phyloP scores from a whole-genome alignment of 768 basidiomycete species.

The Russula earlei region DNA sequence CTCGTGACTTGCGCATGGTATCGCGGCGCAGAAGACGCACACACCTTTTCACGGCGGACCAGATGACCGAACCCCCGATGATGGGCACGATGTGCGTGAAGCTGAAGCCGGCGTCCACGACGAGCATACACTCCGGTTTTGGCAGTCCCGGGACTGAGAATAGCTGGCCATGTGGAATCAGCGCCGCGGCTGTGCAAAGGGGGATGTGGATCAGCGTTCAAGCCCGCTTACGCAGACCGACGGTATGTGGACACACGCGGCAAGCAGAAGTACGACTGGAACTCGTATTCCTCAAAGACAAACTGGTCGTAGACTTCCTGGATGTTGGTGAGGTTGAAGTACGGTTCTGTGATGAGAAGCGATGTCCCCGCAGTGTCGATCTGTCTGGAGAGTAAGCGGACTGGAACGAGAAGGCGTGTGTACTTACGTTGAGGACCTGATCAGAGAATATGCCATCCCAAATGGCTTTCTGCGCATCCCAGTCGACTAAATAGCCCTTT shows the following conservation, averaged over 20 bases:
- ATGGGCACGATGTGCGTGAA: constrained; percentile 89
- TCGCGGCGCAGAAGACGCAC: not conserved
- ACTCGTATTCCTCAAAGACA: constrained; percentile 95
- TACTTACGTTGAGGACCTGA: constrained; percentile 52
- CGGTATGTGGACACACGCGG: constrained; percentile 50
- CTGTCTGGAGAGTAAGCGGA: constrained; percentile 31
- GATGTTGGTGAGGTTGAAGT: constrained; percentile 87
- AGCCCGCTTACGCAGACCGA: constrained; percentile 18
- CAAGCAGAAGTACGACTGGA: constrained; percentile 68
- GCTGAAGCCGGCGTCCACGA: constrained; percentile 90
- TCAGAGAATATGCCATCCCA: constrained; percentile 88
- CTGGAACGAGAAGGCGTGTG: constrained; percentile 12
- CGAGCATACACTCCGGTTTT: constrained; percentile 66
- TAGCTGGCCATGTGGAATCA: constrained; percentile 67
- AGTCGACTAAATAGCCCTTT: constrained; percentile 88
- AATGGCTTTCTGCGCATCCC: constrained; percentile 90
- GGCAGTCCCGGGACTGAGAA: constrained; percentile 43
- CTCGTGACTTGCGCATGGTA: not conserved
- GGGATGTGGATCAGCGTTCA: constrained; percentile 4
- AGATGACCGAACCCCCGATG: constrained; percentile 61
- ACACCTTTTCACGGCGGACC: constrained; percentile 60
- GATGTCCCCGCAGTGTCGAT: constrained; percentile 63
- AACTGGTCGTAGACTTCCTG: constrained; percentile 93
- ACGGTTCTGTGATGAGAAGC: constrained; percentile 86
- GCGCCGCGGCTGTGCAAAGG: constrained; percentile 53